Percentiles rank a stretch among this genome's conserved stretches.
Conservation (phyloP, 257 asterid genomes). For the Fraxinus americana region DNA sequence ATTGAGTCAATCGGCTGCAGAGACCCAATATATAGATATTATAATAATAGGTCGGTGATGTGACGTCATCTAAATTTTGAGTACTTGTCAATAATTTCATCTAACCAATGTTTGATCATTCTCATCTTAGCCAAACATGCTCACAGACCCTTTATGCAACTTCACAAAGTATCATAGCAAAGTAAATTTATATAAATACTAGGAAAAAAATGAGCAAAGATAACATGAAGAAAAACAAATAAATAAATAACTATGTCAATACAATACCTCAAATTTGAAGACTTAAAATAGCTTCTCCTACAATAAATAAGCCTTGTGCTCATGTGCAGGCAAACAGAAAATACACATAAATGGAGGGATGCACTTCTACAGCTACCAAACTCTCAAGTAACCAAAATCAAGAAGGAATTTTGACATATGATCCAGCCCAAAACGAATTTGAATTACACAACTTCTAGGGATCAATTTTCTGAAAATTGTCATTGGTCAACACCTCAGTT, state of each 20-base stretch:
- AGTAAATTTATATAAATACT: no score
- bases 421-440: not conserved
- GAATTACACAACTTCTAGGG: not conserved
- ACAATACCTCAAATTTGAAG: slow-evolving; percentile 10
- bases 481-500: not conserved
- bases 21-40: no score
- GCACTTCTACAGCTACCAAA: slow-evolving; percentile 15
- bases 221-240: not conserved
- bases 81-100: no score
- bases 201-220: not conserved
- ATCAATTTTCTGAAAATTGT: not conserved
- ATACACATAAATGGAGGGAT: slow-evolving; percentile 26
- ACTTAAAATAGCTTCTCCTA: slow-evolving; percentile 14
- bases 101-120: no score
- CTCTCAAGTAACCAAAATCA: not conserved
- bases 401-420: not conserved
- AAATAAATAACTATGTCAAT: not conserved
- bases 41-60: no score
- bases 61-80: no score
- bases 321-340: slow-evolving; percentile 1
- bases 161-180: no score
- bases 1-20: no score
- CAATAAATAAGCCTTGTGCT: slow-evolving; percentile 18
- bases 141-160: no score
- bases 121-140: no score